These are phyloP conservation scores for Verticillium klebahnii DNA, from an alignment of 2,329 filamentous ascomycete genomes.

Conservation along the genomic window DNA sequence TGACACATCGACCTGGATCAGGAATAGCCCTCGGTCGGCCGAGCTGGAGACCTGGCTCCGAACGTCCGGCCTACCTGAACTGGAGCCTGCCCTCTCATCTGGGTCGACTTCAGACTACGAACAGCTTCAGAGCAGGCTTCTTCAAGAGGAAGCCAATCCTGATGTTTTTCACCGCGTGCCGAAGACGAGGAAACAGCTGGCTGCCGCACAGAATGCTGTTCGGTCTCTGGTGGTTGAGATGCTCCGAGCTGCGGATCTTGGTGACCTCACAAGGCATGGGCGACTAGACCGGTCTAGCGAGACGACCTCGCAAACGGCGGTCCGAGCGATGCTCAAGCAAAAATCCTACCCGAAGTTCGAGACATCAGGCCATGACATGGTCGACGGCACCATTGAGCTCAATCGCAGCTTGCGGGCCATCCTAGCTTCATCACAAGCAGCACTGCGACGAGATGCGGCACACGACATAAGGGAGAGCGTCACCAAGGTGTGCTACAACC, in stretches of 20 bases:
- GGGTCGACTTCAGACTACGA: constrained; percentile 1
- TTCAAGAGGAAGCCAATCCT: background rate
- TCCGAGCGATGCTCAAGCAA: background rate
- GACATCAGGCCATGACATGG: background rate
- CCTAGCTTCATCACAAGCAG: background rate
- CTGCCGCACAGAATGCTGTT: background rate
- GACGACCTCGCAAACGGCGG: constrained; percentile 3
- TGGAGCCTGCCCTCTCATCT: background rate
- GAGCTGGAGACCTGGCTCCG: constrained; percentile 3
- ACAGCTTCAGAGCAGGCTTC: background rate
- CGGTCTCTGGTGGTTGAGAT: background rate
- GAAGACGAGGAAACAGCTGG: background rate
- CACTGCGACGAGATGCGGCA: background rate
- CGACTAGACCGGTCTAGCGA: background rate
- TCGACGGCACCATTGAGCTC: constrained; percentile 1
- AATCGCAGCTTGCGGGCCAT: constrained; percentile 5
- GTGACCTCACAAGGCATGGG: background rate
- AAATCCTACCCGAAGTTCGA: background rate
- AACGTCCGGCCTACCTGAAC: constrained; percentile 2
- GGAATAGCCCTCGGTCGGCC: background rate
- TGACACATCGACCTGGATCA: background rate
- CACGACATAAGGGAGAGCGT: constrained; percentile 14
- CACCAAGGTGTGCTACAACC: constrained; percentile 57
- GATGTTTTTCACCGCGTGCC: background rate
- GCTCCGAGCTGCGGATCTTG: background rate